Evolutionary conservation across 176 grass and related monocot genomes (phyloP).

Genomic region (Carex littledalei): DNA sequence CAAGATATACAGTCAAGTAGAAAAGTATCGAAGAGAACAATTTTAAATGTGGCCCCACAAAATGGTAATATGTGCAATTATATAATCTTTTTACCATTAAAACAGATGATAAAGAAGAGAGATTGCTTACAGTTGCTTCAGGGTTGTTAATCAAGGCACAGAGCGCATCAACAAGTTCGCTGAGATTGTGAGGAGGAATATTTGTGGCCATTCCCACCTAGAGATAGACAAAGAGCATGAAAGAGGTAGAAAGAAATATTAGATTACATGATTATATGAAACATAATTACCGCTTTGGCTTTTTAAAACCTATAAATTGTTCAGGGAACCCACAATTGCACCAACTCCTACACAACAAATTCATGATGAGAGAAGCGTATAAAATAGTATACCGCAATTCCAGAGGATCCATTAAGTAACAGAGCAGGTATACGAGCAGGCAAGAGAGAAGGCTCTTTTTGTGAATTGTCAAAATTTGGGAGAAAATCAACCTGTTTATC

Average conservation of each 20-base stretch:
- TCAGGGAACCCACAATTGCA: not conserved
- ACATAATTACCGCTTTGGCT: not conserved
- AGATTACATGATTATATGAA: slow-evolving; percentile 10
- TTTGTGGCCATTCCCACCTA: slow-evolving; percentile 99
- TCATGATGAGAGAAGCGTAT: slow-evolving; percentile 2
- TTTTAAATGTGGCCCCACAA: slow-evolving; percentile 1
- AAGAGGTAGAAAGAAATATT: not conserved
- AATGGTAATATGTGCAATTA: not conserved
- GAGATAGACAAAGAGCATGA: slow-evolving; percentile 14
- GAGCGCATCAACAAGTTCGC: slow-evolving; percentile 86
- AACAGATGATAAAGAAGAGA: not conserved
- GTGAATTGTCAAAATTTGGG: slow-evolving; percentile 95
- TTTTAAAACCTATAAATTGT: not conserved
- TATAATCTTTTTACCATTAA: not conserved
- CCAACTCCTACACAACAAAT: not conserved
- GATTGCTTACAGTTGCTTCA: slow-evolving; percentile 72
- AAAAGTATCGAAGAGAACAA: slow-evolving; percentile 1
- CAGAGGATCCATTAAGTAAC: slow-evolving; percentile 85
- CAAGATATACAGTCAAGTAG: not conserved
- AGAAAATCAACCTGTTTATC: slow-evolving; percentile 66
- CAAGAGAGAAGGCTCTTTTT: slow-evolving; percentile 90
- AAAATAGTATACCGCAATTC: slow-evolving; percentile 76
- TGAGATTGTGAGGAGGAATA: slow-evolving; percentile 97
- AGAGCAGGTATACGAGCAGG: slow-evolving; percentile 83
- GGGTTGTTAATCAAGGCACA: slow-evolving; percentile 80